Evolutionary conservation across 2,329 filamentous ascomycete genomes (phyloP), one percentile per base, ranked within the genome.

Genomic region (Fusarium sp.): DNA sequence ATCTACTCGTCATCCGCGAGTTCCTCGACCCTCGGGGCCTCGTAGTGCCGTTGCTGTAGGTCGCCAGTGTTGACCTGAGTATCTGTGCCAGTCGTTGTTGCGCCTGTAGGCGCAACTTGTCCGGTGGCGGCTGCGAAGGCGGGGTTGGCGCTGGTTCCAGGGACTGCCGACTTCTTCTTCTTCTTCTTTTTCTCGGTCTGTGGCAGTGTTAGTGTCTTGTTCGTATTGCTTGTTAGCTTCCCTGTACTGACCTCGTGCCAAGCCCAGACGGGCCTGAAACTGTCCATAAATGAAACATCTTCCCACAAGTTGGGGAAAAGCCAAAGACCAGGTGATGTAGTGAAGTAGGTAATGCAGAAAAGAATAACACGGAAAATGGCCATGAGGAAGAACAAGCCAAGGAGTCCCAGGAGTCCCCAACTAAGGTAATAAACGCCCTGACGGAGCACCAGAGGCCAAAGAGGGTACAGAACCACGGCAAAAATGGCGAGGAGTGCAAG

Each of bases 241-340:
- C 24, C 56, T 51, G 6, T 47, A 79, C 87, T 79, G 77, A 96
- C 93, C 88, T 97, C 94, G 79, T 99, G 96, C 96, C 96, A 99
- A 62, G 93, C 96, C 95, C 96, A 99, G 7, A 97, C 81, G 20
- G 96, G 96, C 76, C 91, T 91, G 86, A 99, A 99, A 75, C 92
- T 96, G 77, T 99, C 96, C 79, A 99, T 91, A 82, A 99, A 98
- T 9, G 95, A 97, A 26, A 99, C 96, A 77, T 99, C 96, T 78
- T 99, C 96, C 83, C 97, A 99, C 20, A 99, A 83, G 77, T 99
- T 99, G 47, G 96, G 96, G 81, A 95, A 99, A 43, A 99, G 85
- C 96, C 96, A 99, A n/a, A 99, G 85, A 73, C 96, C 96, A 4
- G 96, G 96, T 5, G 94, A 83, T 1, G 88, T 85, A 17, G 86